These are phyloP conservation scores for Coemansia sp. DNA, from an alignment of 192 early-diverging fungal species.

Conservation along the genomic window DNA sequence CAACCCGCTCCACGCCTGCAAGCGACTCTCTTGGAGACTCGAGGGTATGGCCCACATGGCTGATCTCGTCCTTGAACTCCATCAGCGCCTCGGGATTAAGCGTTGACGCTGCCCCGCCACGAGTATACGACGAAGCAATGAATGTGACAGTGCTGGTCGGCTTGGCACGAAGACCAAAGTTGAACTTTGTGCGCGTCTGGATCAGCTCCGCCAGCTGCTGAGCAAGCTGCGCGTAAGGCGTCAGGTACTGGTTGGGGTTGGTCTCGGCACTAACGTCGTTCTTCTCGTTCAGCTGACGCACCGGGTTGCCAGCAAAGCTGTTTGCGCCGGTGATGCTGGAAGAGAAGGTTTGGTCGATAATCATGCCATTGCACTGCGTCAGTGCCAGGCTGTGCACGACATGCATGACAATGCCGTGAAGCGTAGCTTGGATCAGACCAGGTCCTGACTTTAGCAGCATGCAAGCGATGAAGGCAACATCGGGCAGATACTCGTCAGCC, in stretches of 20 bases:
- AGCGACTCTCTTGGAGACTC: conserved; percentile 51
- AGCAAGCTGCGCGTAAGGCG: conserved; percentile 65
- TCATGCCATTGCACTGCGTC: conserved; percentile 79
- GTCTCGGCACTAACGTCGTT: background rate
- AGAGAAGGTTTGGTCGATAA: conserved; percentile 80
- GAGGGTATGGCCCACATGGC: conserved; percentile 6
- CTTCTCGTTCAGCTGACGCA: conserved; percentile 53
- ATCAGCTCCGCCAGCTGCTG: conserved; percentile 55
- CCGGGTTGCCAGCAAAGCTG: conserved; percentile 60
- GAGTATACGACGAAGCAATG: conserved; percentile 55
- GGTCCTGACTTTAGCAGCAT: conserved; percentile 85
- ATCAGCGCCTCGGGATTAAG: conserved; percentile 55
- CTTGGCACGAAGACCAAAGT: conserved; percentile 55
- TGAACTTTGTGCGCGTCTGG: conserved; percentile 47
- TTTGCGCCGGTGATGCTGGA: conserved; percentile 66
- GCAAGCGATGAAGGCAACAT: conserved; percentile 83
- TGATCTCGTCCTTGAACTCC: conserved; percentile 55
- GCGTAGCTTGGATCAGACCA: conserved; percentile 79
- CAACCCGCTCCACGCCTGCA: conserved; percentile 61
- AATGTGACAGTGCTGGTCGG: conserved; percentile 55
- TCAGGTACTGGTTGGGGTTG: conserved; percentile 55
- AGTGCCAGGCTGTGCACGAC: conserved; percentile 83
- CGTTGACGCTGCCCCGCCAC: conserved; percentile 54
- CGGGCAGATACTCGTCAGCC: conserved; percentile 78
- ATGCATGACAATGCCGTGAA: conserved; percentile 94